Evolutionary conservation across 2,329 filamentous ascomycete species (phyloP).

Genomic region (Colletotrichum eremochloae): DNA sequence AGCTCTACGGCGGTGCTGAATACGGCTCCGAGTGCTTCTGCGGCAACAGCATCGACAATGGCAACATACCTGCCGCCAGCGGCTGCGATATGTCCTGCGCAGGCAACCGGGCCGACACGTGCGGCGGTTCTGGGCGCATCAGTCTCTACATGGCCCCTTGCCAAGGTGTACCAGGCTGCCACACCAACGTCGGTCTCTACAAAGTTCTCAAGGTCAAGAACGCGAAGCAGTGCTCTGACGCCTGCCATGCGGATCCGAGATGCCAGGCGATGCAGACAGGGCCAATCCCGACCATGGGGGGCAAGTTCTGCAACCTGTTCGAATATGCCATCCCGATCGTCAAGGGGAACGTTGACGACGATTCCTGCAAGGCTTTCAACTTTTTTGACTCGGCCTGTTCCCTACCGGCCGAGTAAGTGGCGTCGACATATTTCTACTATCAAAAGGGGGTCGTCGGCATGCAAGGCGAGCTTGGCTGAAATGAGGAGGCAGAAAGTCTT

Average conservation of each 20-base stretch:
- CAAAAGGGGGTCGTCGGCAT: too few relatives aligned
- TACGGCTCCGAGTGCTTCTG: conserved; percentile 68
- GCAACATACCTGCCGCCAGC: conserved; percentile 47
- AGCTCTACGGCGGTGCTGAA: conserved; percentile 47
- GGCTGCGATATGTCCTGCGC: conserved; percentile 66
- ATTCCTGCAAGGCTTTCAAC: neutral
- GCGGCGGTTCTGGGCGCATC: conserved; percentile 58
- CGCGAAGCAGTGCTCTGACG: neutral
- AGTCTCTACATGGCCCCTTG: conserved; percentile 51
- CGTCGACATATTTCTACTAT: too few relatives aligned
- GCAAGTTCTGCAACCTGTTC: conserved; percentile 22
- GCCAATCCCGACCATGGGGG: too few relatives aligned
- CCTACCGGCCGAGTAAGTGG: too few relatives aligned
- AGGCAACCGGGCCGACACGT: conserved; percentile 59
- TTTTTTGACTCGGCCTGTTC: neutral
- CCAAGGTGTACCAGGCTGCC: neutral
- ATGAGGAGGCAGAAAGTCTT: too few relatives aligned
- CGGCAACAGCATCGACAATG: conserved; percentile 60
- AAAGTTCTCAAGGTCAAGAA: neutral
- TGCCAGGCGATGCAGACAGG: too few relatives aligned
- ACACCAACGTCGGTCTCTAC: neutral
- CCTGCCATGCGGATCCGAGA: neutral
- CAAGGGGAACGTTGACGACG: too few relatives aligned
- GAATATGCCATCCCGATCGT: neutral
- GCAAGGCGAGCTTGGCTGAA: too few relatives aligned